Percentiles rank a stretch among this genome's conserved stretches.
Conservation (phyloP, 148 eudicot species). For the Rhododendron kiyosumense region DNA sequence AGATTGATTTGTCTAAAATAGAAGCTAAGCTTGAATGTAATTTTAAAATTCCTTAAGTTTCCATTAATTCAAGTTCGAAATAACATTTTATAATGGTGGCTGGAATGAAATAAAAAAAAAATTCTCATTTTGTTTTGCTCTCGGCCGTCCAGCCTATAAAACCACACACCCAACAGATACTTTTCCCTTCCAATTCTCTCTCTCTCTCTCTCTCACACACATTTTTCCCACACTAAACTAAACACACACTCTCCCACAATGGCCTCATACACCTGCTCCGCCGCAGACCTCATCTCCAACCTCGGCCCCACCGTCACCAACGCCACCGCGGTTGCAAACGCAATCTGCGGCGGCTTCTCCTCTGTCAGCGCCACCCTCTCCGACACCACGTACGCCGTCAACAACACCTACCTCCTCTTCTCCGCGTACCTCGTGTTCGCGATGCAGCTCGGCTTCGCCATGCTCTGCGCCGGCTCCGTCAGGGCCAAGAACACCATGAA, state of each 20-base stretch:
- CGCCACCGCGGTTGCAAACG: slow-evolving; percentile 32
- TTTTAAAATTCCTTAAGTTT: too few species aligned
- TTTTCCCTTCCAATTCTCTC: not conserved
- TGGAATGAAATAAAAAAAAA: too few species aligned
- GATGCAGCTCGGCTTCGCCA: slow-evolving; percentile 58
- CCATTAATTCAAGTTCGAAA: too few species aligned
- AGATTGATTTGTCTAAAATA: too few species aligned
- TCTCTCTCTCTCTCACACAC: not conserved
- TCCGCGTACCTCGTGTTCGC: slow-evolving; percentile 51
- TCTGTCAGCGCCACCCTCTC: slow-evolving; percentile 21
- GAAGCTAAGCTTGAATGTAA: too few species aligned
- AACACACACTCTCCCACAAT: not conserved
- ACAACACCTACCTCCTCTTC: slow-evolving; percentile 47
- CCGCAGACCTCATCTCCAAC: slow-evolving; percentile 30
- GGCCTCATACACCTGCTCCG: slow-evolving; percentile 16
- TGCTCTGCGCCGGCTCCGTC: slow-evolving; percentile 60
- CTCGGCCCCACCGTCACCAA: slow-evolving; percentile 16
- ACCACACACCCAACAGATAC: not conserved
- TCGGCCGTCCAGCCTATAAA: not conserved
- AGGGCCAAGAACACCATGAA: slow-evolving; percentile 58
- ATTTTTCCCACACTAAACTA: too few species aligned
- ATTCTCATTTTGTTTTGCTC: not conserved
- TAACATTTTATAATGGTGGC: too few species aligned
- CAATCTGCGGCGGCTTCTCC: slow-evolving; percentile 13
- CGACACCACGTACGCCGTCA: slow-evolving; percentile 36